Evolutionary conservation across 1,284 basidiomycete genomes (phyloP).

Genomic region (Amylostereum areolatum): DNA sequence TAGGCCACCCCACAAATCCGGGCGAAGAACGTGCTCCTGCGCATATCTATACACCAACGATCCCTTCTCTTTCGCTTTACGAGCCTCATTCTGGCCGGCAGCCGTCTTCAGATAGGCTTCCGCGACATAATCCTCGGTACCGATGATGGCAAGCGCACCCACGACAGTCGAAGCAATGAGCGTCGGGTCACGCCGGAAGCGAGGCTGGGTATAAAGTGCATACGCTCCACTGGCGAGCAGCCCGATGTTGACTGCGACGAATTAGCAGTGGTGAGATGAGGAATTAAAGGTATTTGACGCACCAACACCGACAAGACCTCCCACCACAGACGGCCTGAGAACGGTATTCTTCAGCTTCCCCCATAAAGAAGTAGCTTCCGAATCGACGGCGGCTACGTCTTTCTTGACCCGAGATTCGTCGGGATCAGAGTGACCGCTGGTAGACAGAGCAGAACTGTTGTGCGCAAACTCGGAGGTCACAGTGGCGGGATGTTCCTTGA

Average conservation of each 20-base stretch:
- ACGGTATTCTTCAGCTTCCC: constrained; percentile 53
- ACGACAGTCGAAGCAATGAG: constrained; percentile 49
- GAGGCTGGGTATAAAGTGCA: constrained; percentile 60
- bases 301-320: constrained; percentile 70
- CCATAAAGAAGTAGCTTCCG: constrained; percentile 50
- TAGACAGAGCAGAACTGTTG: constrained; percentile 13
- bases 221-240: constrained; percentile 59
- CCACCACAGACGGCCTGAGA: constrained; percentile 64
- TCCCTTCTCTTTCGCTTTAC: constrained; percentile 56
- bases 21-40: constrained; percentile 59
- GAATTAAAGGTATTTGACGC: constrained; percentile 17
- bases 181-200: constrained; percentile 55
- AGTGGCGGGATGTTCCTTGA: constrained; percentile 42
- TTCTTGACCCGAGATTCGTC: constrained; percentile 18
- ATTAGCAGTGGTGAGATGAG: neutral
- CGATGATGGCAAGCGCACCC: constrained; percentile 50
- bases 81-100: constrained; percentile 51
- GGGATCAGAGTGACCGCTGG: constrained; percentile 5
- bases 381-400: constrained; percentile 43
- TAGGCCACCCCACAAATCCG: constrained; percentile 64
- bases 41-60: constrained; percentile 53
- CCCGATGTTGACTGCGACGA: constrained; percentile 61
- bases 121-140: constrained; percentile 57
- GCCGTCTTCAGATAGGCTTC: constrained; percentile 60
- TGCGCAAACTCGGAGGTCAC: constrained; percentile 26